Base-by-base conservation (phyloP, 108 stramenopile species). In the Conticribra weissflogii region DNA sequence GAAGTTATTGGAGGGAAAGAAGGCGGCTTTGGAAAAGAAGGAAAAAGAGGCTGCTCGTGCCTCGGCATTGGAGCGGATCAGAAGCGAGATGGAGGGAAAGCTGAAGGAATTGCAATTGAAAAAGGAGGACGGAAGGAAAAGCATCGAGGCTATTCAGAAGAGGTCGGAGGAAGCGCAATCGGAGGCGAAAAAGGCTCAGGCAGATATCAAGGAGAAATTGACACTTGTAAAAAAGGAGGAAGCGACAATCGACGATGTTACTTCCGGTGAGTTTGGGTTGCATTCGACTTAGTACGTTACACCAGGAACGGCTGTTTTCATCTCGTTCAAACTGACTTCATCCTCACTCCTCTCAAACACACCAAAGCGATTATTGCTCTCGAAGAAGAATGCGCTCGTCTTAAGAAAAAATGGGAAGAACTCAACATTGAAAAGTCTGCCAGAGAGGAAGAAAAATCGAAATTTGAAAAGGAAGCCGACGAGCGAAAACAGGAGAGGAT, bases 341-440 rank as follows among this genome's bases (percentile, higher is more conserved):
- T n/a, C n/a, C n/a, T n/a, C n/a, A n/a, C n/a, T n/a, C n/a, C n/a
- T n/a, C n/a, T n/a, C n/a, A n/a, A n/a, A n/a, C n/a, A n/a, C n/a
- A n/a, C n/a, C n/a, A n/a, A n/a, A n/a, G 44, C 60, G 18, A 76
- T 76, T 12, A 45, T 34, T 8, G 44, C 61, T 17, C 49, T 76
- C 31, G 75, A 76, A 54, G 67, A 76, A 30, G 75, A 76, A 57
- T 68, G 67, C 32, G 67, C 75, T 4, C 44, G 62, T 12, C 54
- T 76, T 5, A 68, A 68, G 53, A 55, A 63, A 49, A 57, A 76
- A 54, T 76, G 75, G 67, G 68, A 68, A 57, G 65, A 69, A 29
- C 54, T 76, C 28, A 76, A 76, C 54, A 34, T 76, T 3, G 67
- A 76, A 22, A 59, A 60, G 25, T 47, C 68, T 33, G 67, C 50